phyloP scores from a whole-genome alignment of 225 moss, liverwort and hornwort species.

The Climacium dendroides region DNA sequence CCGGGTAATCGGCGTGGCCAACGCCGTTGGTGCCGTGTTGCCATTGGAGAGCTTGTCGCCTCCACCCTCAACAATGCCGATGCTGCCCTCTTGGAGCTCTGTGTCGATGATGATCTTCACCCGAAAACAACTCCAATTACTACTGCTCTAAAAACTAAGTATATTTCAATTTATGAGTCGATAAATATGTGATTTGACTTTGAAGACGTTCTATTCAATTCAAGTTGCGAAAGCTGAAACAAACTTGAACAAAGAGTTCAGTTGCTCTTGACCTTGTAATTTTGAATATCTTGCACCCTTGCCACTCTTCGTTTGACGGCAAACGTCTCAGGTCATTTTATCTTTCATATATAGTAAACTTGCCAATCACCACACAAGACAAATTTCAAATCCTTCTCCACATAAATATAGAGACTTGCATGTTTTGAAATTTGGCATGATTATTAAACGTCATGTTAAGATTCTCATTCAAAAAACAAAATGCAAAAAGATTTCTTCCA shows the following conservation, averaged over 20 bases:
- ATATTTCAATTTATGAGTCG: not conserved
- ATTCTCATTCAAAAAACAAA: too few relatives aligned
- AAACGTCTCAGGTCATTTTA: rapidly evolving
- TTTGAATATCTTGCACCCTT: not conserved
- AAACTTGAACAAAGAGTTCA: not conserved
- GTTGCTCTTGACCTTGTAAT: too few relatives aligned
- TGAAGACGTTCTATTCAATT: not conserved
- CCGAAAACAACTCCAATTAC: not conserved
- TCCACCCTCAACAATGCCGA: not conserved
- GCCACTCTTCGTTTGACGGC: rapidly evolving
- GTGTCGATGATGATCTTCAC: not conserved
- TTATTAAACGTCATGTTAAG: too few relatives aligned
- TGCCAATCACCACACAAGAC: too few relatives aligned
- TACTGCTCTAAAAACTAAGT: too few relatives aligned
- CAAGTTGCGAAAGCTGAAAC: too few relatives aligned
- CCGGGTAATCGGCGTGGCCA: not conserved
- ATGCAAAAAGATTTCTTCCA: too few relatives aligned
- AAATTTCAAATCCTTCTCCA: too few relatives aligned
- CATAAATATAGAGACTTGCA: too few relatives aligned
- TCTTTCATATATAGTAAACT: not conserved
- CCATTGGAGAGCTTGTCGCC: not conserved
- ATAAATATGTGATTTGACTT: not conserved
- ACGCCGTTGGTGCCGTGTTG: not conserved
- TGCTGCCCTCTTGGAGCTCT: too few relatives aligned
- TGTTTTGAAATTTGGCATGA: too few relatives aligned